Evolutionary conservation across 1,284 basidiomycete species (phyloP), one percentile per base, ranked within the genome.

Genomic region (Sparassis latifolia): DNA sequence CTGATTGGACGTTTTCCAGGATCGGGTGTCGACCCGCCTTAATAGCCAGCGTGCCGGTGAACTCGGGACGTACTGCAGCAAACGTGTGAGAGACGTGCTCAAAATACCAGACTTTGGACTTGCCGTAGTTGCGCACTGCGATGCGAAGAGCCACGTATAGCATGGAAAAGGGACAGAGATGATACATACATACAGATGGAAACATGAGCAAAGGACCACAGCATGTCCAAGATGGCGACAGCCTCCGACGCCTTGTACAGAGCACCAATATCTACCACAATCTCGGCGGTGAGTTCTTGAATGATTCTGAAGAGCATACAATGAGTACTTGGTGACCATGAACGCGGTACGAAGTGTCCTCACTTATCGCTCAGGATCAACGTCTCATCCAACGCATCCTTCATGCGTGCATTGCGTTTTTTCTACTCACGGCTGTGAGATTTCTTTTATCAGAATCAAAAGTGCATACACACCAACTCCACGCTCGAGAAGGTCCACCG

Each of bases 201-300:
- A 7, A 78, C 71, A 64, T 92, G 85, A 0, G 92, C 86, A 65
- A 96, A 94, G 2, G 87, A 83, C 78, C 86, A 86, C 2, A 96
- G 66, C 76, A 93, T 85, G 62, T 97, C 94, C 1, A 95, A 67
- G 48, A 92, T 69, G 0, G 91, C 89, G 55, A 90, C 89, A n/a
- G 89, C 89, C 70, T 95, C 92, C 0, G 89, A 91, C 5, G 88
- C 85, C 54, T 86, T 86, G 65, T 92, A 93, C n/a, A 96, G 68
- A 12, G 80, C 84, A 1, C 85, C 83, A 28, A 89, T 77, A 52
- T 89, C 74, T 0, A 70, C 69, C 2, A 92, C 61, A 32, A 93
- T 78, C 41, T 83, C 76, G 0, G 71, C 67, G 0, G 88, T 78
- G 28, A 95, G 69, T 27, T 85, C 82, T 54, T 84, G 76, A 33